phyloP scores from a whole-genome alignment of 257 asterid genomes.

The Solanum habrochaites region DNA sequence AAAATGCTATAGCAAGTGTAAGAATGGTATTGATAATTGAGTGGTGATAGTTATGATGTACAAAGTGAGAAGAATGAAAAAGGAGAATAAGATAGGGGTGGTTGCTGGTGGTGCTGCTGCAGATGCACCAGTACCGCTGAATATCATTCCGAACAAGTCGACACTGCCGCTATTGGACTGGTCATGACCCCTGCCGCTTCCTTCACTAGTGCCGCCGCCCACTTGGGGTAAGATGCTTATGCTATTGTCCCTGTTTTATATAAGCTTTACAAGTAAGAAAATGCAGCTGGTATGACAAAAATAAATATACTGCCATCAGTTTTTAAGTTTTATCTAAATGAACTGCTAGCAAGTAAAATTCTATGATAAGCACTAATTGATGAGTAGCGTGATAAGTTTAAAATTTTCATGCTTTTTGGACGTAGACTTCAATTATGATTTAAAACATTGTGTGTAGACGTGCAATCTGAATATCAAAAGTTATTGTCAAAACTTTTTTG shows the following conservation, averaged over 20 bases:
- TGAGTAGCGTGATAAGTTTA: not conserved
- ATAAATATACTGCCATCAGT: not conserved
- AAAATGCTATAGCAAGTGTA: not conserved
- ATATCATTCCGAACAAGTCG: constrained; percentile 10
- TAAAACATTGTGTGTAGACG: not conserved
- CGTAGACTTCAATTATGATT: not conserved
- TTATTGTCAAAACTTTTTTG: not conserved
- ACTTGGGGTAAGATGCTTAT: constrained; percentile 1
- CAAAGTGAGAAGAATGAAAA: constrained; percentile 7
- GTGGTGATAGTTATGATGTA: not conserved
- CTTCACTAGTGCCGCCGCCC: constrained; percentile 1
- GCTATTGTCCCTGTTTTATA: not conserved
- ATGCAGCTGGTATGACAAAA: not conserved
- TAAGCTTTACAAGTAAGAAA: not conserved
- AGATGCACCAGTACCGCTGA: constrained; percentile 7
- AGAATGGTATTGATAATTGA: not conserved
- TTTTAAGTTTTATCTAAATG: not conserved
- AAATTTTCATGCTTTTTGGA: not conserved
- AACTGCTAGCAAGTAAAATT: not conserved
- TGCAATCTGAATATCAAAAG: not conserved
- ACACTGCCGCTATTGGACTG: constrained; percentile 1
- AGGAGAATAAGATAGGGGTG: not conserved
- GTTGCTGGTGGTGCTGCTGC: not conserved
- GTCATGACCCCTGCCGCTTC: not conserved
- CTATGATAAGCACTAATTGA: not conserved